A percentile compares a stretch with the other conserved stretches of the same genome.
Evolutionary conservation across 495 filamentous ascomycete genomes (phyloP).

Genomic region (Acidiella bohemica): DNA sequence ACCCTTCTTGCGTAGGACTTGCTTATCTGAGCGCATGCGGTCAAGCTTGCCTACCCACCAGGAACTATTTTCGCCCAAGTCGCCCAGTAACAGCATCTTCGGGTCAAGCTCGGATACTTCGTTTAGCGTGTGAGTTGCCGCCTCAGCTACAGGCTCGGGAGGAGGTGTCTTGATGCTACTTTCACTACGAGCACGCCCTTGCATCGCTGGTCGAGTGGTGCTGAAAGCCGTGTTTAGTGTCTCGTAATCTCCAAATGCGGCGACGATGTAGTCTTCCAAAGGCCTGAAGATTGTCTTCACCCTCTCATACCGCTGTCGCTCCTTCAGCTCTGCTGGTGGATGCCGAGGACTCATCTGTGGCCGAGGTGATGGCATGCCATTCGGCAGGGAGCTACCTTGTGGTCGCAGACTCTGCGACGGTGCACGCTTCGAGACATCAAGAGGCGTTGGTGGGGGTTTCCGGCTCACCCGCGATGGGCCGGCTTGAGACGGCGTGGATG

Average conservation of each 20-base stretch:
- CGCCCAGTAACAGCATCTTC: constrained; percentile 65
- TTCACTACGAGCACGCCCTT: constrained; percentile 32
- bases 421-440: constrained; percentile 3
- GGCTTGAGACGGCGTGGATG: background rate
- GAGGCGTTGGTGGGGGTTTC: constrained; percentile 21
- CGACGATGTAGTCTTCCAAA: constrained; percentile 63
- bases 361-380: constrained; percentile 5
- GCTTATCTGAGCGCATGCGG: constrained; percentile 24
- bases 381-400: constrained; percentile 4
- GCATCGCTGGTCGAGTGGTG: constrained; percentile 29
- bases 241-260: constrained; percentile 52
- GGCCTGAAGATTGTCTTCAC: constrained; percentile 40
- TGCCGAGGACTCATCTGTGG: constrained; percentile 11
- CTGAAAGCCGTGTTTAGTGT: constrained; percentile 63
- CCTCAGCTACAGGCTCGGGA: constrained; percentile 8
- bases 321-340: constrained; percentile 12
- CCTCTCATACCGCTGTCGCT: constrained; percentile 14
- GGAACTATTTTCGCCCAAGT: constrained; percentile 68
- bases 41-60: constrained; percentile 63
- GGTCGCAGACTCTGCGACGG: constrained; percentile 11
- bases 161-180: constrained; percentile 23
- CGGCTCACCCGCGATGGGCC: constrained; percentile 14
- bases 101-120: constrained; percentile 50
- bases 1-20: constrained; percentile 18
- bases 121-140: constrained; percentile 12